These are phyloP conservation scores for Fusarium sarcochroum DNA, from an alignment of 2,329 filamentous ascomycete genomes.

Conservation along the genomic window DNA sequence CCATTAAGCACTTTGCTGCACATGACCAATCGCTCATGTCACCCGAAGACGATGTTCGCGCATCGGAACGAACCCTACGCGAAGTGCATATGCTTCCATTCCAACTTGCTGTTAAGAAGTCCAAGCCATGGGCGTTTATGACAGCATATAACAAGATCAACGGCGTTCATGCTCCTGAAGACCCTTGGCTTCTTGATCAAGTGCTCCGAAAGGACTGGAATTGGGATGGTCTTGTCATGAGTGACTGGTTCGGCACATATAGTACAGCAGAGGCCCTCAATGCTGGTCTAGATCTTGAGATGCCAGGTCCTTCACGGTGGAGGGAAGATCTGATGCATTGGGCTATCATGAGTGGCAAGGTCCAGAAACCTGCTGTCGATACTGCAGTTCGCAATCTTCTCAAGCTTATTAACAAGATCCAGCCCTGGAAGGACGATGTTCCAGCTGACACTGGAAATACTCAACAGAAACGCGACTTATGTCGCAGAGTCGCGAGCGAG, in stretches of 20 bases:
- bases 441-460: background rate
- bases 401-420: conserved; percentile 22
- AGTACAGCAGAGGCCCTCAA: conserved; percentile 48
- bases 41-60: conserved; percentile 29
- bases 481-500: conserved; percentile 58
- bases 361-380: conserved; percentile 36
- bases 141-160: conserved; percentile 55
- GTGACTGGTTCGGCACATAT: conserved; percentile 54
- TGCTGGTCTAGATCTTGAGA: conserved; percentile 49
- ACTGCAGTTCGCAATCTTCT: conserved; percentile 44
- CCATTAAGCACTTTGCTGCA: conserved; percentile 59
- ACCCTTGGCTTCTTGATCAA: conserved; percentile 27
- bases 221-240: conserved; percentile 50
- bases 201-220: conserved; percentile 58
- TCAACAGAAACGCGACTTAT: conserved; percentile 41
- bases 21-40: conserved; percentile 52
- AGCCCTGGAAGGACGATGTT: background rate
- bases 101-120: conserved; percentile 53
- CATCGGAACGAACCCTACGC: conserved; percentile 23
- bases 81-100: conserved; percentile 53
- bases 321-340: conserved; percentile 2
- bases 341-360: conserved; percentile 10
- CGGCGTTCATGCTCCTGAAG: conserved; percentile 50
- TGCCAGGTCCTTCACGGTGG: conserved; percentile 51
- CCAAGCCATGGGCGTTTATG: conserved; percentile 54